phyloP scores from a whole-genome alignment of 2,329 filamentous ascomycete genomes.

The Epichloe glyceriae region DNA sequence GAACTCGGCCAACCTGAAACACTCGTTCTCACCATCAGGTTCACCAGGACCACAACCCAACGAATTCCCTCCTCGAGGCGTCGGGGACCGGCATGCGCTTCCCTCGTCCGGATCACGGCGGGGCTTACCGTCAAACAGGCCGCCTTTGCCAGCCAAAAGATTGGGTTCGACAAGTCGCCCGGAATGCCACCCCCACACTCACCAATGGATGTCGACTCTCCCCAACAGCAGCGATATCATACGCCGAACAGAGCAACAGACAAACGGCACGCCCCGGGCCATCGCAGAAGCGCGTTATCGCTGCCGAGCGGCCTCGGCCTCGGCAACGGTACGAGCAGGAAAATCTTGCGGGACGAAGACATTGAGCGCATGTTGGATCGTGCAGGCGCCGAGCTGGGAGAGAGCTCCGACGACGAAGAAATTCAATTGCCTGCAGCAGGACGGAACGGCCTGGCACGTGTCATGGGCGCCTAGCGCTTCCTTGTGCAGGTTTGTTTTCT shows the following conservation, averaged over 20 bases:
- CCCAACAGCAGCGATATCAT: constrained; percentile 15
- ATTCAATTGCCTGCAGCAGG: constrained; percentile 33
- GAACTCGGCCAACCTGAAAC: constrained; percentile 52
- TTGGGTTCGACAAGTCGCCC: constrained; percentile 35
- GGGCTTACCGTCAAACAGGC: constrained; percentile 36
- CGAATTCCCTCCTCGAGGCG: constrained; percentile 7
- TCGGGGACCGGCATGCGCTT: constrained; percentile 22
- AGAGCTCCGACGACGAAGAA: constrained; percentile 45
- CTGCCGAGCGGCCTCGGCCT: constrained; percentile 35
- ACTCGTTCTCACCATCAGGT: constrained; percentile 33
- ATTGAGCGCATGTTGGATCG: constrained; percentile 46
- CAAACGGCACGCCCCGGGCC: constrained; percentile 30
- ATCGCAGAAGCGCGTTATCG: constrained; percentile 30
- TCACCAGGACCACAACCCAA: constrained; percentile 19
- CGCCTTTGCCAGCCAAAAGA: constrained; percentile 29
- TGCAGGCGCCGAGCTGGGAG: constrained; percentile 33
- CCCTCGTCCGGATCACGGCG: constrained; percentile 40
- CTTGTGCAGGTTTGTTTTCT: neutral
- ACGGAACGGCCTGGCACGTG: constrained; percentile 16
- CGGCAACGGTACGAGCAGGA: constrained; percentile 23
- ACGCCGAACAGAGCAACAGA: constrained; percentile 25
- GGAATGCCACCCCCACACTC: constrained; percentile 23
- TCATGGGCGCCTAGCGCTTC: constrained; percentile 15
- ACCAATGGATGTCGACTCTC: constrained; percentile 35
- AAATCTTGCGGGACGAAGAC: constrained; percentile 38